phyloP scores from a whole-genome alignment of 805 yeast species.

The Starmerella stigmatis region DNA sequence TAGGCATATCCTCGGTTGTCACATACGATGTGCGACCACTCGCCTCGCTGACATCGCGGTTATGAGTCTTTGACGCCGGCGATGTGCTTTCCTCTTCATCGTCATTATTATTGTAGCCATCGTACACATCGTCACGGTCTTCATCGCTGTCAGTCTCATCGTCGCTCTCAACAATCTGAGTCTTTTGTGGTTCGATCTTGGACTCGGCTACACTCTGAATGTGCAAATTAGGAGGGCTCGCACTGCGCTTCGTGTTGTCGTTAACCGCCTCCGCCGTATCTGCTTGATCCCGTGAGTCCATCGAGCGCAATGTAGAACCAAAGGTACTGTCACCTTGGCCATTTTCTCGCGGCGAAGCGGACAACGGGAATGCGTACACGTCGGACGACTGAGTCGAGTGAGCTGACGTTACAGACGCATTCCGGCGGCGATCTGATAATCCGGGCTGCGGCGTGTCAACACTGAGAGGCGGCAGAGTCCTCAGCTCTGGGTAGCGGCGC shows the following conservation, averaged over 20 bases:
- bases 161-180: constrained; percentile 78
- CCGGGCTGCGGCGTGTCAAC: background rate
- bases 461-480: background rate
- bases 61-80: background rate
- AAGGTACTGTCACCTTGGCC: background rate
- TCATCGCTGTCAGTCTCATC: constrained; percentile 11
- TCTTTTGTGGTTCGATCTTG: constrained; percentile 73
- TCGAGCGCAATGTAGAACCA: too few species aligned
- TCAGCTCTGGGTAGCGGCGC: constrained; percentile 50
- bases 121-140: constrained; percentile 6
- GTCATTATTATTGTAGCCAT: background rate
- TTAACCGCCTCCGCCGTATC: too few species aligned
- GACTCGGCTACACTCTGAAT: constrained; percentile 34
- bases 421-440: too few species aligned
- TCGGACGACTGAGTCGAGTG: background rate
- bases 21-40: constrained; percentile 2
- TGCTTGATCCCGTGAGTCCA: too few species aligned
- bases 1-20: background rate
- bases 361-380: constrained; percentile 1
- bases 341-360: constrained; percentile 4
- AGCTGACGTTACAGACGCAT: background rate
- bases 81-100: background rate
- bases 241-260: background rate
- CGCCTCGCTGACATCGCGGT: background rate
- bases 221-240: constrained; percentile 10